Conservation (phyloP, 331 rosid species). For the Stylosanthes scabra region DNA sequence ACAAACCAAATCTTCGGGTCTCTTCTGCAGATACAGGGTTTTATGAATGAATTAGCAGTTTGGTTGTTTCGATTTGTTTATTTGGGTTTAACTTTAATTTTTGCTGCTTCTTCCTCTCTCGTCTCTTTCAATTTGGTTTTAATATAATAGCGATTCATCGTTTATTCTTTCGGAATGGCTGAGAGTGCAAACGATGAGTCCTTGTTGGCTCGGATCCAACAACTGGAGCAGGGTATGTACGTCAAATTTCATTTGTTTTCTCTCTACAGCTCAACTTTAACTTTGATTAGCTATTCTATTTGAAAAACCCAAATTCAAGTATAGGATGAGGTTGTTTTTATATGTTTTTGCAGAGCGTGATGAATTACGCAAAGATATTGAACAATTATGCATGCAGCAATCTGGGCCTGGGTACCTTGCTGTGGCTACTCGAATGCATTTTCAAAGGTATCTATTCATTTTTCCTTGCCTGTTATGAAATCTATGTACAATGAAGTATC, state of each 20-base stretch:
- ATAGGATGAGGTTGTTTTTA: too few relatives aligned
- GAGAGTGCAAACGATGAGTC: constrained; percentile 51
- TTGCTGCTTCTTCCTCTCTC: neutral
- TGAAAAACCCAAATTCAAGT: too few relatives aligned
- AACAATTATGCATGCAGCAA: constrained; percentile 95
- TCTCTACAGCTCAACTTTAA: neutral
- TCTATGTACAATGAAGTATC: constrained; percentile 4
- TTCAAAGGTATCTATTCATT: constrained; percentile 73
- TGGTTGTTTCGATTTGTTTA: too few relatives aligned
- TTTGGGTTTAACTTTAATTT: neutral
- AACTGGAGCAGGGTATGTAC: constrained; percentile 76
- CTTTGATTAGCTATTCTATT: neutral
- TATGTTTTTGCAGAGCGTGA: constrained; percentile 75
- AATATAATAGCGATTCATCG: constrained; percentile 11
- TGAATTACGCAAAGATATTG: constrained; percentile 88
- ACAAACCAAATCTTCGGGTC: too few relatives aligned
- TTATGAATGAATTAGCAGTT: too few relatives aligned
- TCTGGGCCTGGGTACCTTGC: constrained; percentile 92
- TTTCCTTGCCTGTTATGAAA: constrained; percentile 30
- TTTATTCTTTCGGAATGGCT: constrained; percentile 60
- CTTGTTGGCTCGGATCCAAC: constrained; percentile 65
- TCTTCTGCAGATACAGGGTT: too few relatives aligned
- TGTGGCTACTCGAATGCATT: constrained; percentile 93
- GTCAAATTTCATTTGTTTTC: neutral
- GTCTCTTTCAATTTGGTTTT: constrained; percentile 31